Percentiles rank a stretch among this genome's conserved stretches.
Conservation (phyloP, 768 basidiomycete genomes). For the Tylopilus cervinicoccineus region DNA sequence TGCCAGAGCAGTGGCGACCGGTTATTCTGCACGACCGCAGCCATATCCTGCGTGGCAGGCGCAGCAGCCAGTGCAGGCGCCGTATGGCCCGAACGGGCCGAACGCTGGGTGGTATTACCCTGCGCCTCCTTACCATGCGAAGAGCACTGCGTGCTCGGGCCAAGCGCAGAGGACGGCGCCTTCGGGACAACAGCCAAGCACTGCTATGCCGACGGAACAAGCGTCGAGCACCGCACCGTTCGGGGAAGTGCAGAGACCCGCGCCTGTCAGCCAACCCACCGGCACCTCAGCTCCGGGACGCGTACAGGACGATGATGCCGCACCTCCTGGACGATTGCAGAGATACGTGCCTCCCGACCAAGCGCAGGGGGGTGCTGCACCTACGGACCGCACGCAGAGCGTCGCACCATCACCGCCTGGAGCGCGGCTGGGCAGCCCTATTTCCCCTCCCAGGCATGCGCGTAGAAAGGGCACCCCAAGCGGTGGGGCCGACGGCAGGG, state of each 20-base stretch:
- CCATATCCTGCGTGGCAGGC: conserved; percentile 9
- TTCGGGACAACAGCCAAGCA: background rate
- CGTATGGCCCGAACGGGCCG: background rate
- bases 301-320: background rate
- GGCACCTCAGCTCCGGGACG: background rate
- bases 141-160: background rate
- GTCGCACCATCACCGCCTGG: background rate
- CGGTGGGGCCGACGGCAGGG: background rate
- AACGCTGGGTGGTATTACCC: conserved; percentile 5
- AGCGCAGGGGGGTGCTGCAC: background rate
- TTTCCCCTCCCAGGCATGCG: conserved; percentile 3
- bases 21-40: background rate
- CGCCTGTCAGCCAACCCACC: background rate
- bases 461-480: background rate
- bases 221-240: background rate
- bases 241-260: background rate
- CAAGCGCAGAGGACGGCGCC: background rate
- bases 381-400: background rate
- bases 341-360: background rate
- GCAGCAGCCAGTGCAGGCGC: background rate
- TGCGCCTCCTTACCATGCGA: background rate
- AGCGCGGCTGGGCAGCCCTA: background rate
- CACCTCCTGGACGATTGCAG: background rate
- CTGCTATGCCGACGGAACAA: background rate
- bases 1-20: background rate